Evolutionary conservation across 1,284 basidiomycete genomes (phyloP), one percentile per base, ranked within the genome.

Genomic region (Ustilago curta): DNA sequence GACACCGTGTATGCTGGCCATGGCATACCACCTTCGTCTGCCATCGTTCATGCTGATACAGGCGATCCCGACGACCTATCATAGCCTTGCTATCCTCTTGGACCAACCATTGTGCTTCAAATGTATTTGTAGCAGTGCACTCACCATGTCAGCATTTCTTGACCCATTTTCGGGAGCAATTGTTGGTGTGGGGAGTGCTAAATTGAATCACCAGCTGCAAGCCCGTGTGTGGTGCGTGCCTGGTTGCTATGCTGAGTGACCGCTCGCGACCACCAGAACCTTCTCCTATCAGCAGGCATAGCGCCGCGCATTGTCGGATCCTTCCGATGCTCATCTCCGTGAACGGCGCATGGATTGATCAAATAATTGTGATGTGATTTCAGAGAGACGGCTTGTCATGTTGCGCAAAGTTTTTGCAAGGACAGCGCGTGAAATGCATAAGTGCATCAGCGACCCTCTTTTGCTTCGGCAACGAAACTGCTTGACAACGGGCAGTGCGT

Each of bases 361-460:
- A 19, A 2, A 48, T 32, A 9, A 49, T 31, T n/a, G 7, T 29
- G 48, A 49, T 49, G 48, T 49, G 48, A 49, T 49, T 21, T 49
- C 11, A 21, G 42, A 21, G 9, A 43, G 8, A n/a, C 4, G 29
- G 8, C 8, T 39, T 51, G 29, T 31, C 29, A 31, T 11, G 5
- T 44, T 23, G 23, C 8, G 12, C 12, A n/a, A 23, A 18, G n/a
- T 19, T 21, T 11, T 37, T 32, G 6, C 29, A 45, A 31, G 49
- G 52, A 60, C 43, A 50, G 59, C 58, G 48, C 52, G 65, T 68
- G 65, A 68, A 68, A 68, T 68, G 65, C 59, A 61, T 8, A 23
- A 19, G 12, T 25, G 54, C 65, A 59, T 59, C 44, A 59, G 29
- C 21, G 43, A 32, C 37, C n/a, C 12, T 27, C 11, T 32, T 32